These are phyloP conservation scores for Hypoxylon sp. DNA, from an alignment of 2,329 filamentous ascomycete genomes.

Conservation along the genomic window DNA sequence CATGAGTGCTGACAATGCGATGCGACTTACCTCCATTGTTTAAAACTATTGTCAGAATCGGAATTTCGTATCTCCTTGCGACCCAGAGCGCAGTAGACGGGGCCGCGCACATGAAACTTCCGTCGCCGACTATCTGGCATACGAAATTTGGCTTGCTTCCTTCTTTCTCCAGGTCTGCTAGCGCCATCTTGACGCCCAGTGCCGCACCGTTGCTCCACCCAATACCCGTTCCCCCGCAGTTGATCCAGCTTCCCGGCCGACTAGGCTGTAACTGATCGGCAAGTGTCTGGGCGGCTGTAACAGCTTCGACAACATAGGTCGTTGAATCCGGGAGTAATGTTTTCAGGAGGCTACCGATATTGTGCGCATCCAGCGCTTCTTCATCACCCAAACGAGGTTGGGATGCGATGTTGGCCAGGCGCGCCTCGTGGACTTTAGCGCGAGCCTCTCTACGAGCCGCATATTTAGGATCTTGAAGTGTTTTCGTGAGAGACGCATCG, in stretches of 20 bases:
- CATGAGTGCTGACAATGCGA: not conserved
- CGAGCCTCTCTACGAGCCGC: conserved; percentile 30
- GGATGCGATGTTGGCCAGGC: conserved; percentile 45
- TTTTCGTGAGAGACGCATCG: conserved; percentile 13
- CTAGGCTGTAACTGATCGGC: conserved; percentile 78
- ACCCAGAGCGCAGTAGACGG: conserved; percentile 65
- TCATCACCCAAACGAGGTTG: conserved; percentile 40
- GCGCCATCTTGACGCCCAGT: conserved; percentile 81
- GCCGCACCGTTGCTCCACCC: conserved; percentile 85
- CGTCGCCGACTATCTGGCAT: conserved; percentile 64
- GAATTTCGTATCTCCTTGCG: conserved; percentile 61
- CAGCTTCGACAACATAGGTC: conserved; percentile 82
- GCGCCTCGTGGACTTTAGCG: conserved; percentile 38
- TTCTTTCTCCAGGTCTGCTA: conserved; percentile 62
- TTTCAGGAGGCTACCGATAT: conserved; percentile 46
- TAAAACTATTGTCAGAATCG: conserved; percentile 63
- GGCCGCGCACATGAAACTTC: conserved; percentile 63
- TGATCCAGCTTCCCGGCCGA: conserved; percentile 80
- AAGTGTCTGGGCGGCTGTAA: conserved; percentile 77
- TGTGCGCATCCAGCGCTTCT: conserved; percentile 45
- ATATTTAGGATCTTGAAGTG: conserved; percentile 51
- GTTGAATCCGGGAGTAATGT: conserved; percentile 57
- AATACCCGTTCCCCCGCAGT: conserved; percentile 83
- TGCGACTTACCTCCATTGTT: conserved; percentile 63
- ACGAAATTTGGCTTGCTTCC: conserved; percentile 59